Base-by-base conservation (phyloP, 2,329 filamentous ascomycete species). In the Pyrenophora seminiperda region DNA sequence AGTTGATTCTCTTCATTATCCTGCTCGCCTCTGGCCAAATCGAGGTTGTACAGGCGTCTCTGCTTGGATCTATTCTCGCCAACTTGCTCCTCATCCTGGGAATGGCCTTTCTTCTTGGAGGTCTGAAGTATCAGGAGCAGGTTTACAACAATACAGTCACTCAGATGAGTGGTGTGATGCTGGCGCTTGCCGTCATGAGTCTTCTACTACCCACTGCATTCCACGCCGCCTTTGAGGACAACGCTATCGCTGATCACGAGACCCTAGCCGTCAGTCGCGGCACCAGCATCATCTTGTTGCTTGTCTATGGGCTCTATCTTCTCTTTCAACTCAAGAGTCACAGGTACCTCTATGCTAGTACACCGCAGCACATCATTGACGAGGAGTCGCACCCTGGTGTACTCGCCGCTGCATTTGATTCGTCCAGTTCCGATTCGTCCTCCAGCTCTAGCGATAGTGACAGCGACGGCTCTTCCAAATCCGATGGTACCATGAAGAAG, bases 91-190 rank as follows among this genome's bases (percentile, higher is more conserved):
- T 96, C 53, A 96, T 96, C 67, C 76, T 97, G 62, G 92, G 92
- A 66, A 96, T 96, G 91, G 86, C 87, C 49, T 96, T 97, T 73
- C 82, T 96, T 43, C 76, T 95, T 18, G 92, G 92, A 66, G 92
- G 91, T 56, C 77, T 96, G 46, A 86, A 91, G 56, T 96, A 85
- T 73, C 87, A 89, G 70, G 92, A 97, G 77, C 92, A 96, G 78
- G 87, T 97, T 56, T 97, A 96, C 76, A 97, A 96, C 76, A 94
- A 86, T 75, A 96, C 90, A 17, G 90, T 96, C 50, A 96, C 91
- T 1, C 91, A 97, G 72, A 96, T 96, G 90, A 96, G 91, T 70
- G 92, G 92, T 42, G 96, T 91, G 76, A 80, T 97, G 62, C 83
- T 97, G 61, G 95, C 90, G 78, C 75, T 96, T 73, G 92, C 89